These are phyloP conservation scores for Crithidia mellificae DNA, from an alignment of 208 protist genomes.

Conservation along the genomic window DNA sequence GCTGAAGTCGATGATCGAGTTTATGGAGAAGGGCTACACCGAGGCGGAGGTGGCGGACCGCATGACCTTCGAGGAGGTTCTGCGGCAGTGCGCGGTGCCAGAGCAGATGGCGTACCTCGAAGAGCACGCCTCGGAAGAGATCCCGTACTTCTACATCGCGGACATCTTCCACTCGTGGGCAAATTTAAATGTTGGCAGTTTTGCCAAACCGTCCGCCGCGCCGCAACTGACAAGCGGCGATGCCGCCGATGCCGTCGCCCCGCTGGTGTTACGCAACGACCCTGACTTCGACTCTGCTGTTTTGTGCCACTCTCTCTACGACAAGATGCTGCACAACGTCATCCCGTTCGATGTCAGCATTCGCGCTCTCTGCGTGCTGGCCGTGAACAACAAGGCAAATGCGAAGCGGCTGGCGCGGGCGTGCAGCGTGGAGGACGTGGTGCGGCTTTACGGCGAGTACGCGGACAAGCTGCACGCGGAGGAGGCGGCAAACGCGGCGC, in stretches of 20 bases:
- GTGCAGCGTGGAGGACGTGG: conserved; percentile 36
- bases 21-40: conserved; percentile 47
- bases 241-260: background rate
- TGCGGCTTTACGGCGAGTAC: conserved; percentile 57
- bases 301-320: conserved; percentile 59
- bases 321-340: conserved; percentile 71
- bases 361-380: conserved; percentile 71
- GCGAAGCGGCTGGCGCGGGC: conserved; percentile 41
- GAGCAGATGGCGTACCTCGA: conserved; percentile 84
- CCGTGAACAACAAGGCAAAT: conserved; percentile 49
- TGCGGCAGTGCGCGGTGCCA: conserved; percentile 63
- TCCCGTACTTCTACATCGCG: conserved; percentile 91
- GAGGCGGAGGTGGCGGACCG: conserved; percentile 42
- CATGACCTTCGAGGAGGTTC: conserved; percentile 79
- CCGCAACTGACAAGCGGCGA: background rate
- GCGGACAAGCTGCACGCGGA: conserved; percentile 22
- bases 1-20: conserved; percentile 51
- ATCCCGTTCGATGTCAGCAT: conserved; percentile 84
- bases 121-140: conserved; percentile 79
- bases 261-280: conserved; percentile 26
- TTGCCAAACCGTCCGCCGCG: conserved; percentile 21
- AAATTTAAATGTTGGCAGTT: conserved; percentile 46
- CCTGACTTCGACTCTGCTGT: conserved; percentile 55
- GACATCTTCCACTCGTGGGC: conserved; percentile 87
- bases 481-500: background rate